Percentiles rank a stretch among this genome's conserved stretches.
These are phyloP conservation scores for Cryptococcus jaspeensis DNA, from an alignment of 1,284 basidiomycete species.

Conservation along the genomic window DNA sequence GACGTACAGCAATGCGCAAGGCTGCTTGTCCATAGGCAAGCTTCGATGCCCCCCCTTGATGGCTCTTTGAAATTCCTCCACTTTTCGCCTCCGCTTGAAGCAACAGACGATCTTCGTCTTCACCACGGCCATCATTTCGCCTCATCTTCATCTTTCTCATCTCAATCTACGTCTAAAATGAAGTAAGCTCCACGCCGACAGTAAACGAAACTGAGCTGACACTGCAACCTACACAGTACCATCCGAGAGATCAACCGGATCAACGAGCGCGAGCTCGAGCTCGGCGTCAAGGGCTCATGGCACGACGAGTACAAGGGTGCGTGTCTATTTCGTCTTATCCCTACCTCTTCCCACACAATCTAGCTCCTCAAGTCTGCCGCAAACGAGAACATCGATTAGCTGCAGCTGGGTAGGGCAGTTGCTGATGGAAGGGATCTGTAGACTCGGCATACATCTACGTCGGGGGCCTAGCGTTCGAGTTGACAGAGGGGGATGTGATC, in stretches of 20 bases:
- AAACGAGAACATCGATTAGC: too few relatives aligned
- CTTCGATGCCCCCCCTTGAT: too few relatives aligned
- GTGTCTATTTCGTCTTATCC: constrained; percentile 19
- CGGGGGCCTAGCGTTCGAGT: constrained; percentile 77
- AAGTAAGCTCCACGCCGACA: not conserved
- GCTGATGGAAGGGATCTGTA: constrained; percentile 32
- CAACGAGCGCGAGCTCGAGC: constrained; percentile 86
- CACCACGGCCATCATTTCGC: not conserved
- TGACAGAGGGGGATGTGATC: constrained; percentile 97
- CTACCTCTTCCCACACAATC: not conserved
- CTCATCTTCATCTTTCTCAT: not conserved
- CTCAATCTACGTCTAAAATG: not conserved
- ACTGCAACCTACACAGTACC: constrained; percentile 60
- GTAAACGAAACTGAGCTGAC: not conserved
- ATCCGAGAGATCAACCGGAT: constrained; percentile 91
- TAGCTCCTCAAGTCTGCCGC: not conserved
- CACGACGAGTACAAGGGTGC: constrained; percentile 90
- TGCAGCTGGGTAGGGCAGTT: not conserved
- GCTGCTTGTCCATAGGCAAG: too few relatives aligned
- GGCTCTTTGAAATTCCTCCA: not conserved
- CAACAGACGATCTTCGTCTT: not conserved
- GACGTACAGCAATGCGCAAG: too few relatives aligned
- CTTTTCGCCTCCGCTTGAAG: not conserved
- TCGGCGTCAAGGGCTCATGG: constrained; percentile 81
- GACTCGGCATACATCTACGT: constrained; percentile 95